Evolutionary conservation across 768 basidiomycete genomes (phyloP).

Genomic region (Naganishia antarctica): DNA sequence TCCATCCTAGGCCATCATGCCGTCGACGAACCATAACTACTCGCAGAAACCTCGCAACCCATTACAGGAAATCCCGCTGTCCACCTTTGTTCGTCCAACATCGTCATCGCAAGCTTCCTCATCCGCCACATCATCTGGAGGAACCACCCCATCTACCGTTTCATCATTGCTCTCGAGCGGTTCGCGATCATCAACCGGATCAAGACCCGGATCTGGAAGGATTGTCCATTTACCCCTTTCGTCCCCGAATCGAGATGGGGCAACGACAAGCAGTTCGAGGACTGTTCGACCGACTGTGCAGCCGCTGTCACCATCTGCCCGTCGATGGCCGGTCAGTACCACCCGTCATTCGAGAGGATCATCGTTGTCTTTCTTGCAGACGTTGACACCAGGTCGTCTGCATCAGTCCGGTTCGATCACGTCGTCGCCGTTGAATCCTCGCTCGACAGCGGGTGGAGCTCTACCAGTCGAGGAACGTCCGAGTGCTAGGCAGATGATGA

Average conservation of each 20-base stretch:
- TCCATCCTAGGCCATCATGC: background rate
- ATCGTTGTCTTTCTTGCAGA: background rate
- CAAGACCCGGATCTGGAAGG: background rate
- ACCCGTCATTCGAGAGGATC: background rate
- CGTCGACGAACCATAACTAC: background rate
- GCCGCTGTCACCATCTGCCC: background rate
- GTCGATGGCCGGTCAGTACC: constrained; percentile 1
- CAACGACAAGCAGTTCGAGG: background rate
- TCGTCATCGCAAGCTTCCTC: background rate
- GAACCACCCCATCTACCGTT: background rate
- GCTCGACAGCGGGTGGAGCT: background rate
- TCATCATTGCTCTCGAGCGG: background rate
- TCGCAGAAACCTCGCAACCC: constrained; percentile 5
- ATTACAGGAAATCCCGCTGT: background rate
- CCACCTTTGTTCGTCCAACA: background rate
- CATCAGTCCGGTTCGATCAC: background rate
- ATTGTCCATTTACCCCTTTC: constrained; percentile 4
- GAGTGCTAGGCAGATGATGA: background rate
- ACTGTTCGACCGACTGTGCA: background rate
- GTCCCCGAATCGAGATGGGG: background rate
- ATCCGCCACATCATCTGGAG: background rate
- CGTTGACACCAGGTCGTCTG: constrained; percentile 2
- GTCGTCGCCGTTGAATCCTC: background rate
- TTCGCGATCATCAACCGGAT: background rate
- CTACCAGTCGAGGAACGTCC: background rate